A percentile compares a stretch with the other conserved stretches of the same genome.
These are phyloP conservation scores for Hypoxylon rickii DNA, from an alignment of 495 filamentous ascomycete genomes.

Conservation along the genomic window DNA sequence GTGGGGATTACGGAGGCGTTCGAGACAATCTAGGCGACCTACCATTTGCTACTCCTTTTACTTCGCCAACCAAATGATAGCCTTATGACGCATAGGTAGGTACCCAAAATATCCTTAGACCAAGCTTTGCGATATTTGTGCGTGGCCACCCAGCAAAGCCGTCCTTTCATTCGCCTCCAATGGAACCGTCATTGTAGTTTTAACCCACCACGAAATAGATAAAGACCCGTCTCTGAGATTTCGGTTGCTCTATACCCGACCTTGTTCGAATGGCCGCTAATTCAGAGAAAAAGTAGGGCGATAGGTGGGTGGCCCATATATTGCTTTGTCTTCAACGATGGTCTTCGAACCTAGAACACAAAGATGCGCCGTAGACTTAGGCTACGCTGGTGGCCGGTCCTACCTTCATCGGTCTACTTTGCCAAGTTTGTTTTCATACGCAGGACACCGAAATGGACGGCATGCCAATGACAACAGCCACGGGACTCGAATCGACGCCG, in stretches of 20 bases:
- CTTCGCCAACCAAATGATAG: too few species aligned
- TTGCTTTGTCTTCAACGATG: conserved; percentile 14
- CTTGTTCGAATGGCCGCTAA: not conserved
- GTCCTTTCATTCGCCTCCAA: not conserved
- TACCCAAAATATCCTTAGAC: too few species aligned
- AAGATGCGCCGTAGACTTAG: not conserved
- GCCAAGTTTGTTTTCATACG: too few species aligned
- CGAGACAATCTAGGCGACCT: not conserved
- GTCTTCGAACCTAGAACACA: conserved; percentile 1
- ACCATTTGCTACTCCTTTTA: not conserved
- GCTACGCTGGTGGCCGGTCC: too few species aligned
- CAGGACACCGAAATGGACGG: conserved; percentile 10
- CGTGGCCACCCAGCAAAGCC: not conserved
- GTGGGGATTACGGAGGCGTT: too few species aligned
- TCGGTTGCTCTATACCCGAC: too few species aligned
- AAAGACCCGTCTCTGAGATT: too few species aligned
- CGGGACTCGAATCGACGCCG: not conserved
- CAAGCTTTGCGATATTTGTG: not conserved
- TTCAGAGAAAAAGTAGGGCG: not conserved
- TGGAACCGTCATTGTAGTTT: too few species aligned
- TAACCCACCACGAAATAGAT: too few species aligned
- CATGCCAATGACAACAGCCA: conserved; percentile 17
- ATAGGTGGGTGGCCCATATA: not conserved
- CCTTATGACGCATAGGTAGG: too few species aligned
- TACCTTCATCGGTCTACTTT: too few species aligned